These are phyloP conservation scores for Biscutella auriculata DNA, from an alignment of 441 rosid species.

Conservation along the genomic window DNA sequence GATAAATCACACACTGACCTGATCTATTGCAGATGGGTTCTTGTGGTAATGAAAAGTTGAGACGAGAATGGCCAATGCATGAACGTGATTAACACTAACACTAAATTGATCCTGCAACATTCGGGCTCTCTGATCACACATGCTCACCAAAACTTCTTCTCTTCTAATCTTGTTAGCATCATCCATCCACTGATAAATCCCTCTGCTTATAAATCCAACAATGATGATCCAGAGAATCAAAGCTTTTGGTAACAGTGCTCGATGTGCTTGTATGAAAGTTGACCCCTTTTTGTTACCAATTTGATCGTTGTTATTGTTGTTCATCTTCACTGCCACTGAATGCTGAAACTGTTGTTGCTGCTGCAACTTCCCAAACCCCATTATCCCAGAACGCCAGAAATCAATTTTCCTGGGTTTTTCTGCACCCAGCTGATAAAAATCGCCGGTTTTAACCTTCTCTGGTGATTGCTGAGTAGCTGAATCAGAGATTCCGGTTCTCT, in stretches of 20 bases:
- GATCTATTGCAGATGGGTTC: slow-evolving; percentile 92
- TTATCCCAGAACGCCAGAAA: slow-evolving; percentile 23
- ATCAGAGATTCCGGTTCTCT: neutral
- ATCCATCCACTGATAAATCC: slow-evolving; percentile 52
- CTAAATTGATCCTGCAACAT: slow-evolving; percentile 93
- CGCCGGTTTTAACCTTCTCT: neutral
- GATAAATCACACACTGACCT: slow-evolving; percentile 36
- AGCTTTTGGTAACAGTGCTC: slow-evolving; percentile 62
- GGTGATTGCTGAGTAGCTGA: neutral
- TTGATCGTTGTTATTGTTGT: slow-evolving; percentile 29
- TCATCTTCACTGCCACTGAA: slow-evolving; percentile 48
- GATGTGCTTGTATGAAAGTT: slow-evolving; percentile 55
- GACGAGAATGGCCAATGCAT: slow-evolving; percentile 90
- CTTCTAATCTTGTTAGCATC: slow-evolving; percentile 53
- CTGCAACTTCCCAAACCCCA: slow-evolving; percentile 50
- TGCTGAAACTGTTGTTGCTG: slow-evolving; percentile 35
- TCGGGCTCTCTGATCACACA: slow-evolving; percentile 94
- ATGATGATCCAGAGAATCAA: slow-evolving; percentile 44
- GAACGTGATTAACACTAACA: slow-evolving; percentile 96
- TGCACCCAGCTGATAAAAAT: slow-evolving; percentile 6
- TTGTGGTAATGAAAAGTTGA: slow-evolving; percentile 87
- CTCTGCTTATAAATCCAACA: slow-evolving; percentile 33
- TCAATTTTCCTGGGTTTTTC: slow-evolving; percentile 18
- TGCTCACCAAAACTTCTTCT: slow-evolving; percentile 56
- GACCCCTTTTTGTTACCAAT: slow-evolving; percentile 49